These are phyloP conservation scores for Linderniella brevidens DNA, from an alignment of 257 asterid genomes.

Conservation along the genomic window DNA sequence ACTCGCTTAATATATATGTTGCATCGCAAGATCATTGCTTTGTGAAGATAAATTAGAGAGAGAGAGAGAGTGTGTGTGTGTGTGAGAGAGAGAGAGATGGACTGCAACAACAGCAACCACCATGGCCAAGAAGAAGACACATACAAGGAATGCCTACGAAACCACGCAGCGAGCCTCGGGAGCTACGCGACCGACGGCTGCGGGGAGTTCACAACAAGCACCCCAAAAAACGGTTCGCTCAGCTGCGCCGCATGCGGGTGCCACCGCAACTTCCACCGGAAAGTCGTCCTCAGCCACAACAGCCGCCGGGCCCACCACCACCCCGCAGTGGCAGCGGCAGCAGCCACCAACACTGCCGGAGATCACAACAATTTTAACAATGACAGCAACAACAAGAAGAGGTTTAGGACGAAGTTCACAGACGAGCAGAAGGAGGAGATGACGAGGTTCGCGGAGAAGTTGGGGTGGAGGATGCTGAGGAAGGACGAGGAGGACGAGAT, in stretches of 20 bases:
- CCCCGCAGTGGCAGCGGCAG: not conserved
- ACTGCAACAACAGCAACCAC: no score
- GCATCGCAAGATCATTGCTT: no score
- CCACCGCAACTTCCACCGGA: conserved; percentile 60
- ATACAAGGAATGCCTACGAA: conserved; percentile 47
- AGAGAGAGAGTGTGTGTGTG: no score
- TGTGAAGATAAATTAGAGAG: no score
- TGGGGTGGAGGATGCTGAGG: conserved; percentile 56
- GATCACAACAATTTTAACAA: conserved; percentile 13
- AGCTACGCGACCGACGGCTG: conserved; percentile 80
- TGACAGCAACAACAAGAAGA: conserved; percentile 32
- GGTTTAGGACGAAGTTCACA: conserved; percentile 52
- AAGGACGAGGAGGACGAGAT: conserved; percentile 44
- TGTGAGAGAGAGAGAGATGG: no score
- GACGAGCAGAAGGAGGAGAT: conserved; percentile 54
- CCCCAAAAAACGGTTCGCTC: conserved; percentile 11
- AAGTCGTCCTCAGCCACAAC: conserved; percentile 11
- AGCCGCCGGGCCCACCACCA: conserved; percentile 6
- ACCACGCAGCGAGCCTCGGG: conserved; percentile 74
- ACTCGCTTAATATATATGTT: no score
- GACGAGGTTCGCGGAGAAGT: conserved; percentile 48
- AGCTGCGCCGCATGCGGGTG: conserved; percentile 66
- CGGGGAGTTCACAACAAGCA: conserved; percentile 38
- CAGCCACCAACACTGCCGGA: conserved; percentile 3
- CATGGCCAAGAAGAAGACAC: no score